Evolutionary conservation across 495 filamentous ascomycete genomes (phyloP).

Genomic region (Lasiosphaeria miniovina): DNA sequence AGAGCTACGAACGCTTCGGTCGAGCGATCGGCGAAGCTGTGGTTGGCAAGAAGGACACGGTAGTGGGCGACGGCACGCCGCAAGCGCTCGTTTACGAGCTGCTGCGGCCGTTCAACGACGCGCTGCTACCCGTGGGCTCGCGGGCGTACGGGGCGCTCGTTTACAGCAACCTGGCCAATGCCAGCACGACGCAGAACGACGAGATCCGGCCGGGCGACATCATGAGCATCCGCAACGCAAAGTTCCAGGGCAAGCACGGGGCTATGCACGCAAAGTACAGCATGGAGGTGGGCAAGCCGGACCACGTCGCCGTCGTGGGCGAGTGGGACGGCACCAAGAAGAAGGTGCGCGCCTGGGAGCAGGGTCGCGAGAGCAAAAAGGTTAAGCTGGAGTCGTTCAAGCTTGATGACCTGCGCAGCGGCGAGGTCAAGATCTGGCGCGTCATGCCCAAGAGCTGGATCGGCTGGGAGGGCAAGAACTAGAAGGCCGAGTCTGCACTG

Average conservation of each 20-base stretch:
- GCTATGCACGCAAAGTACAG: slow-evolving; percentile 93
- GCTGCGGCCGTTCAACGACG: slow-evolving; percentile 66
- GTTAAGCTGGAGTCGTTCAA: slow-evolving; percentile 91
- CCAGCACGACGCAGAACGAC: slow-evolving; percentile 81
- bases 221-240: slow-evolving; percentile 87
- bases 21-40: slow-evolving; percentile 67
- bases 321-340: slow-evolving; percentile 99
- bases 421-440: slow-evolving; percentile 97
- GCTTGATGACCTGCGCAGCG: slow-evolving; percentile 84
- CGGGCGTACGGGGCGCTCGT: slow-evolving; percentile 89
- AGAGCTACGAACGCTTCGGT: slow-evolving; percentile 74
- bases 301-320: slow-evolving; percentile 93
- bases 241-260: slow-evolving; percentile 93
- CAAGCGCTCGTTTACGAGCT: slow-evolving; percentile 74
- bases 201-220: slow-evolving; percentile 95
- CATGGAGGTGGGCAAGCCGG: slow-evolving; percentile 82
- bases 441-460: slow-evolving; percentile 91
- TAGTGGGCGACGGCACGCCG: slow-evolving; percentile 81
- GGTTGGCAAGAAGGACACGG: slow-evolving; percentile 65
- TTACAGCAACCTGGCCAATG: slow-evolving; percentile 92
- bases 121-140: slow-evolving; percentile 75
- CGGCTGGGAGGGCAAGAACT: slow-evolving; percentile 63
- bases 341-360: slow-evolving; percentile 93
- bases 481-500: slow-evolving; percentile 8
- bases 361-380: slow-evolving; percentile 91